These are phyloP conservation scores for Pyrenula massariospora DNA, from an alignment of 495 filamentous ascomycete species.

Conservation along the genomic window DNA sequence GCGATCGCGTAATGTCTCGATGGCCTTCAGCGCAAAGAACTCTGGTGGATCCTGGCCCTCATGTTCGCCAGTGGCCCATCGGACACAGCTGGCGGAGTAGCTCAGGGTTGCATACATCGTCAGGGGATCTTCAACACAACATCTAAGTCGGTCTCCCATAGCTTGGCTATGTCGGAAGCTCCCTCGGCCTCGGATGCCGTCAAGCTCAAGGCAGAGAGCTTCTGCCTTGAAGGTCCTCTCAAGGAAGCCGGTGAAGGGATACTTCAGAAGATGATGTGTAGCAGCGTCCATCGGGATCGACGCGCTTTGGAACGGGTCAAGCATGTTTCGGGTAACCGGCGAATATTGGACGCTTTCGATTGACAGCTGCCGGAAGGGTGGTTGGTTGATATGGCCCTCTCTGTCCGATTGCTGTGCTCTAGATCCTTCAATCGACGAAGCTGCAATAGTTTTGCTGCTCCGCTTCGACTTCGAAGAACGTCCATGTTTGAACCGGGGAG, in stretches of 20 bases:
- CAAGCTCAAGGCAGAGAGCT: background rate
- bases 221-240: constrained; percentile 2
- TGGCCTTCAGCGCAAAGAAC: background rate
- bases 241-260: constrained; percentile 1
- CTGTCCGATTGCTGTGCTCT: background rate
- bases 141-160: background rate
- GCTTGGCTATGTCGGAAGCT: background rate
- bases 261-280: constrained; percentile 1
- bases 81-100: constrained; percentile 2
- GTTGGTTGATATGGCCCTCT: background rate
- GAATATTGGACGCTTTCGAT: background rate
- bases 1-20: background rate
- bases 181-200: background rate
- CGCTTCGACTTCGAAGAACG: background rate
- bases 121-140: constrained; percentile 1
- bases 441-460: background rate
- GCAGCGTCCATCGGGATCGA: background rate
- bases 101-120: constrained; percentile 3
- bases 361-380: background rate
- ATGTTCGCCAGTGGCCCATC: constrained; percentile 27
- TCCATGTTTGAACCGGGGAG: background rate
- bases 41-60: constrained; percentile 37
- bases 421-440: background rate
- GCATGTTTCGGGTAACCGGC: background rate
- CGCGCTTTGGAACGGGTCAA: background rate